Percentiles rank a stretch among this genome's conserved stretches.
These are phyloP conservation scores for Secale cereale DNA, from an alignment of 176 grass and related monocot genomes.

Conservation along the genomic window DNA sequence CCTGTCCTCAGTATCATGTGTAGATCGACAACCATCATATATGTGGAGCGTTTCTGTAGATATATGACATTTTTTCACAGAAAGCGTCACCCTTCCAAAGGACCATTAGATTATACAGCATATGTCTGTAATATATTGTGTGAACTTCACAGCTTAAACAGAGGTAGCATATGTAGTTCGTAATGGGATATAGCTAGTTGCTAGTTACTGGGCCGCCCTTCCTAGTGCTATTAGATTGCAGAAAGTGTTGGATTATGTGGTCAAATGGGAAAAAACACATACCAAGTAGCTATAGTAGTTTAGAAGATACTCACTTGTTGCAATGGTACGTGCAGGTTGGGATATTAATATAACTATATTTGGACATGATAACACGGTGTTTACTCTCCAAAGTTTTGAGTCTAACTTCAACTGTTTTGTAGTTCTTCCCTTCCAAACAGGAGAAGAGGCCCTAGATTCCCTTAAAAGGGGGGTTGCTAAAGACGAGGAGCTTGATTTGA, in stretches of 20 bases:
- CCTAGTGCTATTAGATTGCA: neutral
- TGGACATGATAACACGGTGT: neutral
- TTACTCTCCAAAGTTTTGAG: too few species aligned
- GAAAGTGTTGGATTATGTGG: neutral
- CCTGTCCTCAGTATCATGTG: too few species aligned
- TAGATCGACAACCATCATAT: too few species aligned
- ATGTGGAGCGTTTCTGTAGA: too few species aligned
- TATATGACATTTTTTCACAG: neutral
- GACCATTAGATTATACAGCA: neutral
- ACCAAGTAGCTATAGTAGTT: neutral
- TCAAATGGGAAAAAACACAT: neutral
- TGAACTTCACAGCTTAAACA: neutral
- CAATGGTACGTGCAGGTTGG: neutral
- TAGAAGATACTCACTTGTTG: neutral
- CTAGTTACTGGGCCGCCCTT: neutral
- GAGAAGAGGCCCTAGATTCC: neutral
- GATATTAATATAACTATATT: neutral
- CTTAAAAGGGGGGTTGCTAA: neutral
- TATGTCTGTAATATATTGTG: neutral
- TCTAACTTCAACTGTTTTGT: neutral
- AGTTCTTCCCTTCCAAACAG: conserved; percentile 18
- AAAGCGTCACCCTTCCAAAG: neutral
- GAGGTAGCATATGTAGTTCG: neutral
- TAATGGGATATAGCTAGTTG: neutral
- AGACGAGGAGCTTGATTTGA: conserved; percentile 25